These are phyloP conservation scores for Xylaria sp. DNA, from an alignment of 2,329 filamentous ascomycete genomes.

Conservation along the genomic window DNA sequence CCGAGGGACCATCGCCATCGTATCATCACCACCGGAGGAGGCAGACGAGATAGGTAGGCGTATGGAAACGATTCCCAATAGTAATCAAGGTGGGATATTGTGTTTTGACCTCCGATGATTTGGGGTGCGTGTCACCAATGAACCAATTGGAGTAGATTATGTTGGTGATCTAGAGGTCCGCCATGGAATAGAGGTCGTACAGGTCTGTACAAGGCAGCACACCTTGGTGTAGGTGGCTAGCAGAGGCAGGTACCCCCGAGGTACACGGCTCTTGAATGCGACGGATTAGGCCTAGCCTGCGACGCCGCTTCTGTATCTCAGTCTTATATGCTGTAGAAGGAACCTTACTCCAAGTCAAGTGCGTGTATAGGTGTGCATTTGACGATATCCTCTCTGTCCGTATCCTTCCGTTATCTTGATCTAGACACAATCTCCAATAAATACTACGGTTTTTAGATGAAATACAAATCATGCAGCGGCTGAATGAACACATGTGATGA, in stretches of 20 bases:
- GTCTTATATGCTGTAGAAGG: background rate
- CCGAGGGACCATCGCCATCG: background rate
- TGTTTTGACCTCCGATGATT: background rate
- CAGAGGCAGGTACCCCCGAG: slow-evolving; percentile 9
- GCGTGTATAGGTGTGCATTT: background rate
- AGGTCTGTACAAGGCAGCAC: background rate
- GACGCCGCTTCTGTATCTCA: slow-evolving; percentile 14
- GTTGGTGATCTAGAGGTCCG: slow-evolving; percentile 15
- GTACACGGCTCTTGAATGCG: slow-evolving; percentile 6
- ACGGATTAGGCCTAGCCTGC: slow-evolving; percentile 21
- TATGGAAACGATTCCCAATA: background rate
- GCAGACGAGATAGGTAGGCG: background rate
- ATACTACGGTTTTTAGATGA: background rate
- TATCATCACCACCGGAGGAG: background rate
- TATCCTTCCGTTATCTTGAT: background rate
- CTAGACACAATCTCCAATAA: background rate
- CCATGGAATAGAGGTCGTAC: background rate
- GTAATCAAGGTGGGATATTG: slow-evolving; percentile 8
- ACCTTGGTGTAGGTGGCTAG: background rate
- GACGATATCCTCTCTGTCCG: background rate
- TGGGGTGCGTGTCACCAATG: background rate
- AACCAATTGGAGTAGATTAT: slow-evolving; percentile 3
- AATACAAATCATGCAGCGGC: background rate
- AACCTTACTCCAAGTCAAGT: background rate
- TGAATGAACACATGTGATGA: background rate